Percentiles rank a stretch among this genome's conserved stretches.
Conservation (phyloP, 2,329 filamentous ascomycete genomes). For the Aureobasidium lini region DNA sequence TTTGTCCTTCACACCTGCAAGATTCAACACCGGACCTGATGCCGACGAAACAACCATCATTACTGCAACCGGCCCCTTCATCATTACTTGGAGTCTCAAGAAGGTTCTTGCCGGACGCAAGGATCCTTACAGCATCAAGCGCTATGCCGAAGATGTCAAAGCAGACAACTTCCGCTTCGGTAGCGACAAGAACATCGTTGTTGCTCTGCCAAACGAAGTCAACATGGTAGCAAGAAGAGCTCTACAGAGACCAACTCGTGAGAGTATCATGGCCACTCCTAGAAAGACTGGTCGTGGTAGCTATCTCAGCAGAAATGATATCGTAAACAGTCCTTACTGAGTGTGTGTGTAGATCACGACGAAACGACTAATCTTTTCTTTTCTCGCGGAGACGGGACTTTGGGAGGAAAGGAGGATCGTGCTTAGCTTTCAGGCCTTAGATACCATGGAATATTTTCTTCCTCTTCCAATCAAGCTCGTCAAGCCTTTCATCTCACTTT, state of each 20-base stretch:
- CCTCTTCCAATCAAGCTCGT: background rate
- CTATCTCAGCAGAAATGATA: constrained; percentile 71
- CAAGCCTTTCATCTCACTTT: background rate
- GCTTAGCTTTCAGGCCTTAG: background rate
- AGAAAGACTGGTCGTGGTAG: constrained; percentile 42
- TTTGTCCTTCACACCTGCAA: constrained; percentile 81
- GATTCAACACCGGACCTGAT: constrained; percentile 84
- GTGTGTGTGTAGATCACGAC: background rate
- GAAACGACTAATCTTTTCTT: constrained; percentile 8
- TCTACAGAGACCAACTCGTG: constrained; percentile 79
- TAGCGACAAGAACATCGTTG: constrained; percentile 95
- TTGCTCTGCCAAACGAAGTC: constrained; percentile 92
- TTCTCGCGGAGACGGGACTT: background rate
- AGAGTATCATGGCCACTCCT: constrained; percentile 67
- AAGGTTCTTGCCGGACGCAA: constrained; percentile 75
- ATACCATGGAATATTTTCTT: constrained; percentile 1
- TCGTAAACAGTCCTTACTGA: constrained; percentile 67
- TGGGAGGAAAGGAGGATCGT: background rate
- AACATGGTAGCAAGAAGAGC: constrained; percentile 90
- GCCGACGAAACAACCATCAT: constrained; percentile 83
- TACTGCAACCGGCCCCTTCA: constrained; percentile 91
- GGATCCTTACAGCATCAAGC: constrained; percentile 92
- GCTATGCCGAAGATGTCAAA: constrained; percentile 90
- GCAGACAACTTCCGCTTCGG: constrained; percentile 98
- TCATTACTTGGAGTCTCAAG: constrained; percentile 92